Conservation (phyloP, 495 filamentous ascomycete species). For the Daldinia vernicosa region DNA sequence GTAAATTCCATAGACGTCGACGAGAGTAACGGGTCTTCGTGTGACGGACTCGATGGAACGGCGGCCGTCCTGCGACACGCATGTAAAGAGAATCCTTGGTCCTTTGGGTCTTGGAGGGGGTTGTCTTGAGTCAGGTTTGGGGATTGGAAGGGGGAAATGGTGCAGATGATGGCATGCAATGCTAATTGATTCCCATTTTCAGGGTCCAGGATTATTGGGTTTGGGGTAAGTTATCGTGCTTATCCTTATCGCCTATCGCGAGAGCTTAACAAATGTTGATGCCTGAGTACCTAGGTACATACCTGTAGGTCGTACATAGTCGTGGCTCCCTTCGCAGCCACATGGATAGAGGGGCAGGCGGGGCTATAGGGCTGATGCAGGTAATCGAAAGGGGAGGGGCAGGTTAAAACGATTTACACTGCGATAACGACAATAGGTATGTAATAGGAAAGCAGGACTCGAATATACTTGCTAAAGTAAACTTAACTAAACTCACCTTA, state of each 20-base stretch:
- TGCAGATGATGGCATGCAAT: constrained; percentile 15
- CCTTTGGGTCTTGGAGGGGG: neutral
- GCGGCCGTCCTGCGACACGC: constrained; percentile 5
- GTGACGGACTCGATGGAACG: neutral
- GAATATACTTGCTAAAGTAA: neutral
- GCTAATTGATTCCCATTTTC: constrained; percentile 22
- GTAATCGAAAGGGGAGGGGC: constrained; percentile 3
- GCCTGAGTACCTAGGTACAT: neutral
- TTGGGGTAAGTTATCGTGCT: neutral
- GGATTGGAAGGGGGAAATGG: neutral
- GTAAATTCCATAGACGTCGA: constrained; percentile 1
- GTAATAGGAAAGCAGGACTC: neutral
- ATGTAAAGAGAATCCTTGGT: neutral
- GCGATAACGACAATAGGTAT: neutral
- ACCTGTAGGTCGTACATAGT: too few relatives aligned
- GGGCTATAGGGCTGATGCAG: constrained; percentile 29
- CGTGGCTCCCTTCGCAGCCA: constrained; percentile 16
- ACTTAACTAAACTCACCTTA: too few relatives aligned
- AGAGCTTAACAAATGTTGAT: neutral
- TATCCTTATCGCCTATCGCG: constrained; percentile 32
- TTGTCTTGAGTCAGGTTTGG: constrained; percentile 13
- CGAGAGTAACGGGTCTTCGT: neutral
- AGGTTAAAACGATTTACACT: neutral
- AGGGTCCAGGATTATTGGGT: constrained; percentile 14
- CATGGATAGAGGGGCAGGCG: constrained; percentile 23